Conservation (phyloP, 495 filamentous ascomycete genomes). For the Wilcoxina mikolae region DNA sequence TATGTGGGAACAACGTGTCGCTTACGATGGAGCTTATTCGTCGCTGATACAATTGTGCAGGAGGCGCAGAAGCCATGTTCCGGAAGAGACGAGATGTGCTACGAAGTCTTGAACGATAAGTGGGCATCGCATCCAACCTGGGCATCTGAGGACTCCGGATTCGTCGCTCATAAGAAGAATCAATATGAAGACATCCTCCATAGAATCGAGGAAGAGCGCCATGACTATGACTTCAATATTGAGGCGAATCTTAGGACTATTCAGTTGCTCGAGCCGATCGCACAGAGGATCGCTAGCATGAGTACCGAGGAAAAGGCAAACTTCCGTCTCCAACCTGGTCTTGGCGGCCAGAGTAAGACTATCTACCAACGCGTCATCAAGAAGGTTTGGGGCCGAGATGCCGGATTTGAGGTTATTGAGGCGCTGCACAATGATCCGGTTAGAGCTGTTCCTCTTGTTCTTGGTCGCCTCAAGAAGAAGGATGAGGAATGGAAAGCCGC, state of each 20-base stretch:
- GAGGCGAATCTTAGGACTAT: constrained; percentile 87
- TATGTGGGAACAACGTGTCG: constrained; percentile 28
- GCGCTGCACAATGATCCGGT: constrained; percentile 70
- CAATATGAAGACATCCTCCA: constrained; percentile 82
- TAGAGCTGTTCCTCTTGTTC: constrained; percentile 68
- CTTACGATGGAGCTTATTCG: background rate
- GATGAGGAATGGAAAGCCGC: constrained; percentile 93
- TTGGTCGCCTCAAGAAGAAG: constrained; percentile 79
- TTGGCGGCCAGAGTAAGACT: constrained; percentile 85
- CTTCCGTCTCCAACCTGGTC: constrained; percentile 63
- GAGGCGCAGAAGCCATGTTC: constrained; percentile 78
- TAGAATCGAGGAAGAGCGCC: constrained; percentile 91
- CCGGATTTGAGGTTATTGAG: constrained; percentile 63
- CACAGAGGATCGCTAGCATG: constrained; percentile 69
- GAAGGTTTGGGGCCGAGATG: constrained; percentile 89
- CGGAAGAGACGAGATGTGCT: constrained; percentile 86
- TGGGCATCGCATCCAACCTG: constrained; percentile 99
- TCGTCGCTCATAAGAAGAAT: constrained; percentile 96
- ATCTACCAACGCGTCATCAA: constrained; percentile 94
- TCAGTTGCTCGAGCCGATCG: constrained; percentile 85
- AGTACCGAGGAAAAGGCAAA: constrained; percentile 49
- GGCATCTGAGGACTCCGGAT: constrained; percentile 96
- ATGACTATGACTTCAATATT: constrained; percentile 97
- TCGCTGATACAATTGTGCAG: constrained; percentile 22
- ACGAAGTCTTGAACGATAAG: constrained; percentile 82